Evolutionary conservation across 1,284 basidiomycete genomes (phyloP), one percentile per base, ranked within the genome.

Genomic region (Meripilus lineatus): DNA sequence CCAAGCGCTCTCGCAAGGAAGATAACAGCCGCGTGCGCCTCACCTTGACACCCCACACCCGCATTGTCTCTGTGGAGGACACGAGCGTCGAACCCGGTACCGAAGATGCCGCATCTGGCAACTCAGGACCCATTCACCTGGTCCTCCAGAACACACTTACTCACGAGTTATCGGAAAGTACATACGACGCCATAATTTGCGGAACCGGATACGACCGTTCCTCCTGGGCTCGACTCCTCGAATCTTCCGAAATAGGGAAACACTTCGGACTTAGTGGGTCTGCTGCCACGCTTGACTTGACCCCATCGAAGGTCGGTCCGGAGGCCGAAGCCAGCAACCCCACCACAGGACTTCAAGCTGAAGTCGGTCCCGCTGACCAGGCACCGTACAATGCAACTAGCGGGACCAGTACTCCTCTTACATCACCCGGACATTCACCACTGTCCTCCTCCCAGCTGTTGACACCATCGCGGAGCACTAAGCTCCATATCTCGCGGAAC

Each of bases 151-250:
- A 72, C 52, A 49, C 60, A 5, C 57, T 67, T 43, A 64, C 62
- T 22, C 61, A 59, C 8, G 53, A 59, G 6, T 50, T 67, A 40
- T 49, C 52, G 18, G 59, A 67, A 45, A 48, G 55, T 26, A 59
- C 60, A 18, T 81, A 79, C 57, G 73, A 79, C 50, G 66, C 61
- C n/a, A 58, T 81, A 50, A 58, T 81, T 44, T 74, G 73, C 52
- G 78, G 75, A 4, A 80, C 78, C 8, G 78, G 78, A 7, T 81
- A 80, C 54, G 69, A 76, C 42, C 69, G 78, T 30, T 66, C 65
- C n/a, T 58, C 64, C 2, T 77, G 75, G 75, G 50, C 70, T 38
- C 59, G 66, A n/a, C 58, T 79, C 40, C 61, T 77, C 46, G 63
- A 65, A 18, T 51, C 62, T 24, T 73, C 74, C n/a, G 61, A 63